Evolutionary conservation across 805 yeast species (phyloP).

Genomic region (Kregervanrija delftensis): DNA sequence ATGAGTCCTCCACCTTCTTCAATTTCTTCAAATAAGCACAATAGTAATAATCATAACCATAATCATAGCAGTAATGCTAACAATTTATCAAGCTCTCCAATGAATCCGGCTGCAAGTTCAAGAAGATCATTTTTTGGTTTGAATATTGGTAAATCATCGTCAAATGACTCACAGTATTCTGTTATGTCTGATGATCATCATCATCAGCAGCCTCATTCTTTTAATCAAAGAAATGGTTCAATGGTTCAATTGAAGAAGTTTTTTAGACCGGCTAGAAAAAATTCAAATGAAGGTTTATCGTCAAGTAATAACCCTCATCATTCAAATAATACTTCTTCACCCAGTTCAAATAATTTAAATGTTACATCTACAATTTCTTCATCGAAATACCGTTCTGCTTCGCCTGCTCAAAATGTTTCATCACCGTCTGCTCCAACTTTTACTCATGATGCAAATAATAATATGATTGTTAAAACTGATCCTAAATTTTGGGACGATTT

Average conservation of each 20-base stretch:
- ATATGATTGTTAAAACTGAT: slow-evolving; percentile 33
- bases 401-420: slow-evolving; percentile 11
- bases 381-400: slow-evolving; percentile 8
- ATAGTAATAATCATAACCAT: not conserved
- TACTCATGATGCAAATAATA: slow-evolving; percentile 33
- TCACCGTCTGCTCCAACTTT: slow-evolving; percentile 27
- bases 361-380: not conserved
- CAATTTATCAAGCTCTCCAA: slow-evolving; percentile 13
- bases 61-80: not conserved
- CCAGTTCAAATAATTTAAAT: slow-evolving; percentile 12
- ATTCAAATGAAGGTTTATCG: slow-evolving; percentile 18
- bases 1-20: too few species aligned
- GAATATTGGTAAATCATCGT: slow-evolving; percentile 22
- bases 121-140: slow-evolving; percentile 26
- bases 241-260: slow-evolving; percentile 71
- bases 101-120: slow-evolving; percentile 15
- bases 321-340: slow-evolving; percentile 1
- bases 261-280: slow-evolving; percentile 48
- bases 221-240: slow-evolving; percentile 10
- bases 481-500: slow-evolving; percentile 38
- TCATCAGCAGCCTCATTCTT: slow-evolving; percentile 10
- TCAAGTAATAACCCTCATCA: slow-evolving; percentile 6
- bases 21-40: too few species aligned
- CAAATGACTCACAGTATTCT: slow-evolving; percentile 25
- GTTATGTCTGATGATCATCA: slow-evolving; percentile 20